Evolutionary conservation across 345 rosid genomes (phyloP), one percentile per base, ranked within the genome.

Genomic region (Stellera chamaejasme): DNA sequence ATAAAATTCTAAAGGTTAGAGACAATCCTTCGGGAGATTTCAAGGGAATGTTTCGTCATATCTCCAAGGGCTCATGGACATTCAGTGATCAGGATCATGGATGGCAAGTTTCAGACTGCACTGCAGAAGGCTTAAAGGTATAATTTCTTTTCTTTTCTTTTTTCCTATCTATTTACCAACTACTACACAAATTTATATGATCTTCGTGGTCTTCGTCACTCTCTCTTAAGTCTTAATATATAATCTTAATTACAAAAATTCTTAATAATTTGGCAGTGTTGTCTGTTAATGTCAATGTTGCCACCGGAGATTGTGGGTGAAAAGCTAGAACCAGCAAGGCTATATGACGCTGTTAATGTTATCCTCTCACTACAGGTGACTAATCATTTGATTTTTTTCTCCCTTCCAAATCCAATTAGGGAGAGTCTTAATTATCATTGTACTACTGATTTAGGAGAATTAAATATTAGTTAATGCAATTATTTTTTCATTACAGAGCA

Each of bases 41-140:
- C 54, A 68, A 46, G 60, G 68, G 68, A 62, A 82, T 78, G 88
- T 72, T 68, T 14, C 66, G 83, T 11, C 83, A 77, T 46, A 75
- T 75, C 27, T 69, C 81, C 0, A 85, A 85, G 67, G 94, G 94
- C 27, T 68, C 79, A 1, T 85, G 88, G 93, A 64, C 81, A 32
- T 82, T 80, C 69, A 76, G 86, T 5, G 84, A 76, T 64, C 80
- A 82, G 69, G 93, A 82, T 64, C 88, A 85, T 44, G 86, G 88
- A 16, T 85, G 82, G 88, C 74, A 74, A 53, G 84, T 76, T 47
- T 74, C 86, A 27, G 93, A 85, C 65, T 85, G 89, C 61, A 80
- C 74, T 15, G 80, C 83, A 14, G 94, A 85, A 66, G 82, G 87
- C 23, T 54, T 82, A 57, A 72, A 75, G 75, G 86, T 83, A 10